These are phyloP conservation scores for Cladosporium colombiae DNA, from an alignment of 2,329 filamentous ascomycete genomes.

Conservation along the genomic window DNA sequence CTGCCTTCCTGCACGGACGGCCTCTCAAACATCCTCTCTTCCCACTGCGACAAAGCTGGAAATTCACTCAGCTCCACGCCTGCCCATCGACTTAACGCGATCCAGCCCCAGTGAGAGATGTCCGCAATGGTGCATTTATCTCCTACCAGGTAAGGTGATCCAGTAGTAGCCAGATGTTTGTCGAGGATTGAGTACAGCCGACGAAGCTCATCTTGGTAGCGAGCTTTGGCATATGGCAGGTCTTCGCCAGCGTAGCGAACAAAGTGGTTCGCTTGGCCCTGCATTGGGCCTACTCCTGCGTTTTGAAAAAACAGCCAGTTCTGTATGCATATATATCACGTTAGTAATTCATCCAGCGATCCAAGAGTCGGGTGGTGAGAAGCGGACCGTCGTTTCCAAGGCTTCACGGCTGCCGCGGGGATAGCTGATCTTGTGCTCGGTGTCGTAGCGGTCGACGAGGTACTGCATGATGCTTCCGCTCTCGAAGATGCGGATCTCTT, in stretches of 20 bases:
- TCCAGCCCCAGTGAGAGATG: slow-evolving; percentile 77
- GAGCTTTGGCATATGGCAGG: slow-evolving; percentile 76
- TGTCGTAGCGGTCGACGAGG: slow-evolving; percentile 31
- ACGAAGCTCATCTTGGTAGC: slow-evolving; percentile 77
- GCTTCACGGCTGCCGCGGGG: slow-evolving; percentile 24
- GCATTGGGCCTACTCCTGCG: slow-evolving; percentile 62
- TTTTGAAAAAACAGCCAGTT: slow-evolving; percentile 35
- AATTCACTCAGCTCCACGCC: slow-evolving; percentile 72
- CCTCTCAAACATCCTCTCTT: slow-evolving; percentile 66
- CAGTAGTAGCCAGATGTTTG: slow-evolving; percentile 58
- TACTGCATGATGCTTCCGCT: slow-evolving; percentile 25
- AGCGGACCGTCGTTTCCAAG: slow-evolving; percentile 55
- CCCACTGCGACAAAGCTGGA: slow-evolving; percentile 73
- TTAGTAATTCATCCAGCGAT: slow-evolving; percentile 8
- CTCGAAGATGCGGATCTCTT: slow-evolving; percentile 69
- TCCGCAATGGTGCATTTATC: slow-evolving; percentile 71
- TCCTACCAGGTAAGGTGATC: slow-evolving; percentile 56
- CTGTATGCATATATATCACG: slow-evolving; percentile 12
- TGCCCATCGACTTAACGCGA: slow-evolving; percentile 58
- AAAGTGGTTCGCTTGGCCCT: slow-evolving; percentile 81
- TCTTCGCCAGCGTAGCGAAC: slow-evolving; percentile 69
- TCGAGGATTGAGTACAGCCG: slow-evolving; percentile 77
- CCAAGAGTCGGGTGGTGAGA: neutral
- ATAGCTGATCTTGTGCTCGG: slow-evolving; percentile 24
- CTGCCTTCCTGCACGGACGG: slow-evolving; percentile 72